Conservation (phyloP, 2,329 filamentous ascomycete genomes). For the Stemphylium beticola region DNA sequence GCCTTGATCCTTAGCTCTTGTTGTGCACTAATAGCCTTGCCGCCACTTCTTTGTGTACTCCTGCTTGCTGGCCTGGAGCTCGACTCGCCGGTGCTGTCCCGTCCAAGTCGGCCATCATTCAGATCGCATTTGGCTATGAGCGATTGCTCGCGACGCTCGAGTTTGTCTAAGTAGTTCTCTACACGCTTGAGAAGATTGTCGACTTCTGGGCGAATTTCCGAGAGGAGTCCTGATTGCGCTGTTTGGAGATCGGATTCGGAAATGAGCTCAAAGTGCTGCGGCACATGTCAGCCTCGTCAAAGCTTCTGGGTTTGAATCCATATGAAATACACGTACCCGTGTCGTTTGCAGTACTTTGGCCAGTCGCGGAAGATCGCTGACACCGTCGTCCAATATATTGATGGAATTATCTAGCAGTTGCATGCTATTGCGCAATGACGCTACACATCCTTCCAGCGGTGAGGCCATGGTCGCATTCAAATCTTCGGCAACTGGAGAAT, state of each 20-base stretch:
- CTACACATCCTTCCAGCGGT: slow-evolving; percentile 65
- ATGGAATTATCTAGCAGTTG: slow-evolving; percentile 68
- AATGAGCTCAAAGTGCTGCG: slow-evolving; percentile 88
- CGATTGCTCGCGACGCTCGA: slow-evolving; percentile 81
- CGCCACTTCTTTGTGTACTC: slow-evolving; percentile 30
- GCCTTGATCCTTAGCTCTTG: slow-evolving; percentile 68
- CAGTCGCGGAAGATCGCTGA: slow-evolving; percentile 68
- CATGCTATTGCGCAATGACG: slow-evolving; percentile 66
- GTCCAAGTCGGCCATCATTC: slow-evolving; percentile 73
- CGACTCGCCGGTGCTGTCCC: slow-evolving; percentile 35
- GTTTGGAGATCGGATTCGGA: slow-evolving; percentile 81
- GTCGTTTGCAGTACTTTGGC: slow-evolving; percentile 68
- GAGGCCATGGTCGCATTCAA: slow-evolving; percentile 31
- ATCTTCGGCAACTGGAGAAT: neutral
- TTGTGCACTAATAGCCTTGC: slow-evolving; percentile 51
- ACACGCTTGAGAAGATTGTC: slow-evolving; percentile 78
- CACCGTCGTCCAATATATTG: slow-evolving; percentile 65
- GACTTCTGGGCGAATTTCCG: slow-evolving; percentile 89
- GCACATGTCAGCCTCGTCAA: neutral
- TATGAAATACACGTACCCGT: slow-evolving; percentile 52
- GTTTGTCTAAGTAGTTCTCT: slow-evolving; percentile 81
- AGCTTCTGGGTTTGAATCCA: neutral
- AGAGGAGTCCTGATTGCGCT: slow-evolving; percentile 82
- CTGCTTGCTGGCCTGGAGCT: slow-evolving; percentile 33
- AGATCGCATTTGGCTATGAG: slow-evolving; percentile 83